These are phyloP conservation scores for Ogataea minuta DNA, from an alignment of 805 yeast genomes.

Conservation along the genomic window DNA sequence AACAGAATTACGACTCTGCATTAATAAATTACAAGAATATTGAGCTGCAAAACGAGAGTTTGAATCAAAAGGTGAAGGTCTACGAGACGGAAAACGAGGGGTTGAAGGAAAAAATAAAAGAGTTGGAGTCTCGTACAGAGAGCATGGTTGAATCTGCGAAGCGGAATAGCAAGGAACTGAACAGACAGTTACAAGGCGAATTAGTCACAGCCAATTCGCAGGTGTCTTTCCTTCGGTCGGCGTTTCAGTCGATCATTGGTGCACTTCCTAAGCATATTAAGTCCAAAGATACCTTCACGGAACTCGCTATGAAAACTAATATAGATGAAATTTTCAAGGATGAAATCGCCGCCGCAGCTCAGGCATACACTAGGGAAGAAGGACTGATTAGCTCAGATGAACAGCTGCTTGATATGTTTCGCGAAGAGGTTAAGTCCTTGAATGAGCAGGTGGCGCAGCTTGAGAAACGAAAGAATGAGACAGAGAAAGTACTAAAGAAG, in stretches of 20 bases:
- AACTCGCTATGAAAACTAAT: constrained; percentile 1
- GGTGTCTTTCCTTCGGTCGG: constrained; percentile 4
- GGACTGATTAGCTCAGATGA: constrained; percentile 27
- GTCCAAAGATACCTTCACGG: constrained; percentile 10
- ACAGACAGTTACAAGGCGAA: not conserved
- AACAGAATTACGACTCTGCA: constrained; percentile 11
- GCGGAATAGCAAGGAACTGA: not conserved
- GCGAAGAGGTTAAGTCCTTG: constrained; percentile 30
- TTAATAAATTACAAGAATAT: constrained; percentile 9
- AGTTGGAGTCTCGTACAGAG: not conserved
- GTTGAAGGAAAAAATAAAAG: not conserved
- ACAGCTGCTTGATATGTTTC: constrained; percentile 28
- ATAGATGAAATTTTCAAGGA: not conserved
- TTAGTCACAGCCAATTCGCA: not conserved
- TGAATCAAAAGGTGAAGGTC: not conserved
- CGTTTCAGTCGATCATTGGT: constrained; percentile 4
- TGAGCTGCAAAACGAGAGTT: constrained; percentile 7
- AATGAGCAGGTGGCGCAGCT: constrained; percentile 22
- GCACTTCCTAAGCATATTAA: constrained; percentile 12
- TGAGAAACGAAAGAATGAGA: constrained; percentile 22
- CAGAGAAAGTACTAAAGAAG: constrained; percentile 21
- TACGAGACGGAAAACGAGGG: constrained; percentile 1
- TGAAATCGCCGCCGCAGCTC: constrained; percentile 3
- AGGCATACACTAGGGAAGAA: not conserved
- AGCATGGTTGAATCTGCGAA: not conserved